Conservation (phyloP, 208 protist genomes). For the Naegleria gruberi region DNA sequence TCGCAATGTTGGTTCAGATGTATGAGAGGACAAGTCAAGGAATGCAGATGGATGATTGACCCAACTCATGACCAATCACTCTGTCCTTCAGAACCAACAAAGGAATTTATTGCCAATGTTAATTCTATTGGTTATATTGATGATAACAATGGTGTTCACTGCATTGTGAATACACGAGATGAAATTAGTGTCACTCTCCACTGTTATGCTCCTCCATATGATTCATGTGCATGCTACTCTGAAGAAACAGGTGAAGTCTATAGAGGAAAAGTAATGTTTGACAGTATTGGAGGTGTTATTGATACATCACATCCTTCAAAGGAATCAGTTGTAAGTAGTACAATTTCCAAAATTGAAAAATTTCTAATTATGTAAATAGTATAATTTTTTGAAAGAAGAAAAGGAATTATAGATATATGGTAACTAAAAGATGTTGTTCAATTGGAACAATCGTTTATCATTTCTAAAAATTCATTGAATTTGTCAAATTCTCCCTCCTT, state of each 20-base stretch:
- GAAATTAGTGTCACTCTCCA: neutral
- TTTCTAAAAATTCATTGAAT: too few relatives aligned
- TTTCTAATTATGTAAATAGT: too few relatives aligned
- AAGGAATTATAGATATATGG: too few relatives aligned
- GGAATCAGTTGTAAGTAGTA: too few relatives aligned
- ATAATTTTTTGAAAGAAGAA: too few relatives aligned
- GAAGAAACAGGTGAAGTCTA: neutral
- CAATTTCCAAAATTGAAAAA: too few relatives aligned
- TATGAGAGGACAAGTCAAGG: conserved; percentile 2
- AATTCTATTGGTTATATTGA: neutral
- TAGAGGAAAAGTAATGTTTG: neutral
- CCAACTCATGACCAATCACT: neutral
- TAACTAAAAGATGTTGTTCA: too few relatives aligned
- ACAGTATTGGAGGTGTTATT: neutral
- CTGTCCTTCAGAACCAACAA: neutral
- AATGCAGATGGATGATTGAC: neutral
- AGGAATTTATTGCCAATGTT: neutral
- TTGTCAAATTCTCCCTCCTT: too few relatives aligned
- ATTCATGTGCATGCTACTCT: neutral
- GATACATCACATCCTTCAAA: neutral
- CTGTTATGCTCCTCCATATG: conserved; percentile 18
- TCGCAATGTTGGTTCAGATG: conserved; percentile 10
- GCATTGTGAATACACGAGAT: neutral
- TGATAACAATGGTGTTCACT: neutral
- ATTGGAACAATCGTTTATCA: too few relatives aligned